Evolutionary conservation across 1,139 yeast species (phyloP).

Genomic region (Nakaseomyces delphensis): DNA sequence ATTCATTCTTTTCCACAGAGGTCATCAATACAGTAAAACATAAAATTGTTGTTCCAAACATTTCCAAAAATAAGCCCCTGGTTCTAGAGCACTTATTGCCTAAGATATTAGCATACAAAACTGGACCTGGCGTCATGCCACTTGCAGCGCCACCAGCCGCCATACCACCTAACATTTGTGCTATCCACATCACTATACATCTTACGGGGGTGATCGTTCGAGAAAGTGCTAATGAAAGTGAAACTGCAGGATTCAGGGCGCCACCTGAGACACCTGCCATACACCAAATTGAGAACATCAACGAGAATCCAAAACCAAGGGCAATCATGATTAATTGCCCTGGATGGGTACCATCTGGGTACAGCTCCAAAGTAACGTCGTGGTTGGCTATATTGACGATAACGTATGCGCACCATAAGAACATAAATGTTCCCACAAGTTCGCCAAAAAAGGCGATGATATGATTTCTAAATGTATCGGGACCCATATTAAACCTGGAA

Average conservation of each 20-base stretch:
- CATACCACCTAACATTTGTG: conserved; percentile 79
- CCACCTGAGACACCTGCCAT: conserved; percentile 81
- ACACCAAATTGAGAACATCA: conserved; percentile 62
- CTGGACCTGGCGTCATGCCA: conserved; percentile 76
- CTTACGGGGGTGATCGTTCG: conserved; percentile 66
- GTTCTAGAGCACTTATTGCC: conserved; percentile 64
- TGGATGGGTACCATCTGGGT: conserved; percentile 46
- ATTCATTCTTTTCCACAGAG: conserved; percentile 74
- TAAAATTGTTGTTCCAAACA: conserved; percentile 64
- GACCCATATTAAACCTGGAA: conserved; percentile 6
- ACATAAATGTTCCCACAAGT: conserved; percentile 76
- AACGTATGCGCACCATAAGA: conserved; percentile 69
- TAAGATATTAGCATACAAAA: conserved; percentile 60
- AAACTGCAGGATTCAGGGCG: conserved; percentile 82
- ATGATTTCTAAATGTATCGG: conserved; percentile 41
- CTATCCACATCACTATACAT: conserved; percentile 51
- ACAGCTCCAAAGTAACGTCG: conserved; percentile 39
- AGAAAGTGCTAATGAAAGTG: conserved; percentile 57
- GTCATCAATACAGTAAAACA: conserved; percentile 68
- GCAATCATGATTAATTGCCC: conserved; percentile 66
- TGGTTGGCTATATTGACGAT: conserved; percentile 80
- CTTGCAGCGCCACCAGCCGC: conserved; percentile 85
- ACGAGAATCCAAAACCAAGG: conserved; percentile 79
- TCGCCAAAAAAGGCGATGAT: conserved; percentile 50
- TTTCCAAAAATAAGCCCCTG: conserved; percentile 73